phyloP scores from a whole-genome alignment of 768 basidiomycete genomes.

The Psilocybe cubensis region DNA sequence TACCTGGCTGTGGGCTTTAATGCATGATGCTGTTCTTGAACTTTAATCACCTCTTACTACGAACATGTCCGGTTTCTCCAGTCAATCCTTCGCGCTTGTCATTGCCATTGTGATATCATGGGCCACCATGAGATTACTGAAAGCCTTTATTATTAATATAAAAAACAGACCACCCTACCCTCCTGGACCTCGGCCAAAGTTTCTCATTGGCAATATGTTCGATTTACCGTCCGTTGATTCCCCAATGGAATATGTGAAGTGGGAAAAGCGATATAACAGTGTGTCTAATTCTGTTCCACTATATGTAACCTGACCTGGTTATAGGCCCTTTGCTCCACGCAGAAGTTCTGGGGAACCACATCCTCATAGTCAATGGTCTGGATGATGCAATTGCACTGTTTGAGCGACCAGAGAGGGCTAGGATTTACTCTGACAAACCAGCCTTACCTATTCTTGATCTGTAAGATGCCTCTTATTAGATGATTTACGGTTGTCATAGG shows the following conservation, averaged over 20 bases:
- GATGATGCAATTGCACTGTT: slow-evolving; percentile 9
- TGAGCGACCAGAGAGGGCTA: slow-evolving; percentile 2
- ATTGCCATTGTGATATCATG: too few relatives aligned
- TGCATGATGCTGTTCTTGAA: too few relatives aligned
- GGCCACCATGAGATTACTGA: too few relatives aligned
- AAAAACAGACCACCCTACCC: not conserved
- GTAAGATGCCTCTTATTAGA: not conserved
- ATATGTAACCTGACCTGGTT: not conserved
- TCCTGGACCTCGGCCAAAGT: slow-evolving; percentile 10
- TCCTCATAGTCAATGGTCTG: slow-evolving; percentile 3
- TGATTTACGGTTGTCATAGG: not conserved
- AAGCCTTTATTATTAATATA: too few relatives aligned
- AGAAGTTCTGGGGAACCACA: not conserved
- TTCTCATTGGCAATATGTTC: slow-evolving; percentile 7
- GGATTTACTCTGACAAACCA: slow-evolving; percentile 3
- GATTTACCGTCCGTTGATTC: not conserved
- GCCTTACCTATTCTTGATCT: slow-evolving; percentile 3
- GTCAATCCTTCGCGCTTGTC: too few relatives aligned
- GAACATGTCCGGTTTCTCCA: too few relatives aligned
- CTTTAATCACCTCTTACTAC: too few relatives aligned
- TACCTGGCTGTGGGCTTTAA: too few relatives aligned
- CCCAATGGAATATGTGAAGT: slow-evolving; percentile 2
- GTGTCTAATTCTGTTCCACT: not conserved
- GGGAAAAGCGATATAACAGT: slow-evolving; percentile 12
- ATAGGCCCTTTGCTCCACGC: slow-evolving; percentile 5